Percentiles rank a stretch among this genome's conserved stretches.
Conservation (phyloP, 352 stramenopile genomes). For the Globisporangium nunn region DNA sequence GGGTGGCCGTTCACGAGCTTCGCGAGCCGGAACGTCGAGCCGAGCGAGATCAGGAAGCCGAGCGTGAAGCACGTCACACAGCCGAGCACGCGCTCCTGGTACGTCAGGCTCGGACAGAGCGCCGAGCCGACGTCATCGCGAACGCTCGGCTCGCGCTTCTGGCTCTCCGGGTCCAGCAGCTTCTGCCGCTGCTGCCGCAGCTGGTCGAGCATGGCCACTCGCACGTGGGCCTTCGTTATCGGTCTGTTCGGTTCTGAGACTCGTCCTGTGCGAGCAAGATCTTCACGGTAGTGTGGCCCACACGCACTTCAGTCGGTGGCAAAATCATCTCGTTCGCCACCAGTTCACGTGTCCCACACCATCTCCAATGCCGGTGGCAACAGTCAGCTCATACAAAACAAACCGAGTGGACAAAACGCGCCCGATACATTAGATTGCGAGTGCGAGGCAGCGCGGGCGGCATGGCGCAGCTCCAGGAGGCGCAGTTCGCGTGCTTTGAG, state of each 20-base stretch:
- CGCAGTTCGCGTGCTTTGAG: slow-evolving; percentile 69
- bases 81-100: slow-evolving; percentile 81
- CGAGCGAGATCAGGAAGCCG: slow-evolving; percentile 77
- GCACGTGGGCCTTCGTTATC: too few relatives aligned
- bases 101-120: slow-evolving; percentile 66
- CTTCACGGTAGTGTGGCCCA: too few relatives aligned
- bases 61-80: slow-evolving; percentile 75
- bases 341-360: too few relatives aligned
- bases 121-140: slow-evolving; percentile 21
- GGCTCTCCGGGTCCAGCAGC: slow-evolving; percentile 63
- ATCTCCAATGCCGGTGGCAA: neutral
- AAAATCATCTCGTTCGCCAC: too few relatives aligned
- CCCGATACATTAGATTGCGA: neutral
- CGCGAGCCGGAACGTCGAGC: slow-evolving; percentile 71
- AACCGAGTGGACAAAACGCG: slow-evolving; percentile 13
- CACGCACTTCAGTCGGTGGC: too few relatives aligned
- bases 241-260: too few relatives aligned
- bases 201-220: slow-evolving; percentile 43
- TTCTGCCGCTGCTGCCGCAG: slow-evolving; percentile 71
- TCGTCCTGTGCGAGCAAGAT: too few relatives aligned
- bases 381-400: neutral
- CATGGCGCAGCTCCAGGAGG: slow-evolving; percentile 47
- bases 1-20: slow-evolving; percentile 73
- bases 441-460: slow-evolving; percentile 12
- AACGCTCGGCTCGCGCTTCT: slow-evolving; percentile 26